Conservation (phyloP, 495 filamentous ascomycete genomes). For the Penicillium tannophilum region DNA sequence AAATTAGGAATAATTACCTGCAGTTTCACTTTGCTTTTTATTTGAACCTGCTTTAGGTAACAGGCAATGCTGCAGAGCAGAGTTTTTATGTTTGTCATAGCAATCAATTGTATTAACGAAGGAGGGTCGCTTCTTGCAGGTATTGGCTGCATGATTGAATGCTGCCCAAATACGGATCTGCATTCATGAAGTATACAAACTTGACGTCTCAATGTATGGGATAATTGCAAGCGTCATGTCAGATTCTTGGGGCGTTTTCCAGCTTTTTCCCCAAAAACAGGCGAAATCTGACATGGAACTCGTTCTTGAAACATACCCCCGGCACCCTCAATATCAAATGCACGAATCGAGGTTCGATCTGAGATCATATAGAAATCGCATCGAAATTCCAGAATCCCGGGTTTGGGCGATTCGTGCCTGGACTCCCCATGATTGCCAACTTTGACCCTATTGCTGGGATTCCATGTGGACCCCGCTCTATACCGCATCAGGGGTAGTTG, state of each 20-base stretch:
- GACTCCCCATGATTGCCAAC: conserved; percentile 24
- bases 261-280: neutral
- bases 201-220: neutral
- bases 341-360: neutral
- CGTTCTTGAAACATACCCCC: neutral
- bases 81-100: neutral
- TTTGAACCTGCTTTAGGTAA: neutral
- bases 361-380: neutral
- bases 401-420: conserved; percentile 2
- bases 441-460: conserved; percentile 21
- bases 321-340: neutral
- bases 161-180: neutral
- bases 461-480: conserved; percentile 9
- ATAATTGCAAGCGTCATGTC: neutral
- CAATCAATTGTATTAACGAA: neutral
- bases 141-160: neutral
- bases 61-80: neutral
- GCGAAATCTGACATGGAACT: neutral
- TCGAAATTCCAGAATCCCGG: neutral
- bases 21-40: conserved; percentile 27
- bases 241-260: too few relatives aligned
- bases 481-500: conserved; percentile 13
- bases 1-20: conserved; percentile 16
- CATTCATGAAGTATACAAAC: neutral
- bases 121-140: neutral